Evolutionary conservation across 805 yeast genomes (phyloP).

Genomic region (Diddensiella santjacobensis): DNA sequence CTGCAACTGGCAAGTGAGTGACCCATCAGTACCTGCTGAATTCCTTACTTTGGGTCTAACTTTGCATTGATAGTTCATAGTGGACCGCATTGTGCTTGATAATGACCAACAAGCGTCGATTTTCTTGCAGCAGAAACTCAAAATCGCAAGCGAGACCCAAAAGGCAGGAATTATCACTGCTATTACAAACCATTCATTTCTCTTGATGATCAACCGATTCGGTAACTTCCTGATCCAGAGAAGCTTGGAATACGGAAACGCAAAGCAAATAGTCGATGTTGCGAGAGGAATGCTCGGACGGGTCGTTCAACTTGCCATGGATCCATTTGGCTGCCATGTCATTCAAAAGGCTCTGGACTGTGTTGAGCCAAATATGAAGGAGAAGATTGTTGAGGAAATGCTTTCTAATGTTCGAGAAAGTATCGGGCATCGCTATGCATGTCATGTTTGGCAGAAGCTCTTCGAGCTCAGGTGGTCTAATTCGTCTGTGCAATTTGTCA

Average conservation of each 20-base stretch:
- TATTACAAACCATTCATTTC: conserved; percentile 28
- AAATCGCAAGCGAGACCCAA: conserved; percentile 30
- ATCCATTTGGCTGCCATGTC: conserved; percentile 42
- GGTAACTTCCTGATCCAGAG: conserved; percentile 42
- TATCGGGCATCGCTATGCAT: conserved; percentile 38
- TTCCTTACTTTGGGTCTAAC: not conserved
- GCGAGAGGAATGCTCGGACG: conserved; percentile 31
- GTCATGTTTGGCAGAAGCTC: conserved; percentile 44
- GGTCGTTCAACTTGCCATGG: conserved; percentile 32
- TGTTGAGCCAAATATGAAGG: conserved; percentile 28
- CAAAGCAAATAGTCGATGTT: conserved; percentile 27
- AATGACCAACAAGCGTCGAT: conserved; percentile 43
- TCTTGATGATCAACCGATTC: conserved; percentile 39
- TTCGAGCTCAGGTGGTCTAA: conserved; percentile 36
- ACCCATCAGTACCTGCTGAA: too few relatives aligned
- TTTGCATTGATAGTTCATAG: conserved; percentile 23
- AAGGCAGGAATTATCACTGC: conserved; percentile 30
- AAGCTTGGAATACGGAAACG: conserved; percentile 36
- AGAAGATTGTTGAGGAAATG: conserved; percentile 37
- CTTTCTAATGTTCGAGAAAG: conserved; percentile 31
- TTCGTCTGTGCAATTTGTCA: conserved; percentile 26
- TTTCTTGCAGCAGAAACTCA: conserved; percentile 39
- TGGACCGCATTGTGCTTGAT: conserved; percentile 32
- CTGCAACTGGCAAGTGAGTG: conserved; percentile 30
- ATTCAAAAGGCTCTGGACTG: conserved; percentile 40